Conservation (phyloP, 192 early-diverging fungal genomes). For the Backusella tarrabulga region DNA sequence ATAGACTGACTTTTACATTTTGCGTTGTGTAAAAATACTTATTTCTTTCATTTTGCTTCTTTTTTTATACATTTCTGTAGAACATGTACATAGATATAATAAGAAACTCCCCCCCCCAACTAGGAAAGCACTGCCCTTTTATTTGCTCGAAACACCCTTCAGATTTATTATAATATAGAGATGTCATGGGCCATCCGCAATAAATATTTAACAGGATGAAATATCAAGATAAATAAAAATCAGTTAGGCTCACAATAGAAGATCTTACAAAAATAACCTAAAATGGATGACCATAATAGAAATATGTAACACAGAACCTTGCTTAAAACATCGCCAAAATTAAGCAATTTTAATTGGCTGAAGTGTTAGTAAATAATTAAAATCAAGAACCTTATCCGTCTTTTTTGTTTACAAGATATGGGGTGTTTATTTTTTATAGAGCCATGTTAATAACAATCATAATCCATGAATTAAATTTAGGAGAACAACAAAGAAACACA, state of each 20-base stretch:
- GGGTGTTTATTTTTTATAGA: not conserved
- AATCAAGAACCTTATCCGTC: not conserved
- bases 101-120: not conserved
- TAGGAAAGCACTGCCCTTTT: not conserved
- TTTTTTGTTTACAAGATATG: not conserved
- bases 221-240: not conserved
- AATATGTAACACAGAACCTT: not conserved
- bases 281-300: not conserved
- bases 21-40: not conserved
- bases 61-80: not conserved
- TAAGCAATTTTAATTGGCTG: not conserved
- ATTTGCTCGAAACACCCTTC: not conserved
- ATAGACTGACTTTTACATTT: not conserved
- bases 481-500: not conserved
- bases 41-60: not conserved
- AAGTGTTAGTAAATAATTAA: not conserved
- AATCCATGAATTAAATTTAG: not conserved
- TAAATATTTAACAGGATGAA: not conserved
- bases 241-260: not conserved
- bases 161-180: not conserved
- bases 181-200: not conserved
- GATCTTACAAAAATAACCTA: not conserved
- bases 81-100: not conserved
- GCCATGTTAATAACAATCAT: too few relatives aligned
- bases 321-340: not conserved